Base-by-base conservation (phyloP, 2,329 filamentous ascomycete genomes). In the Truncatella angustata region DNA sequence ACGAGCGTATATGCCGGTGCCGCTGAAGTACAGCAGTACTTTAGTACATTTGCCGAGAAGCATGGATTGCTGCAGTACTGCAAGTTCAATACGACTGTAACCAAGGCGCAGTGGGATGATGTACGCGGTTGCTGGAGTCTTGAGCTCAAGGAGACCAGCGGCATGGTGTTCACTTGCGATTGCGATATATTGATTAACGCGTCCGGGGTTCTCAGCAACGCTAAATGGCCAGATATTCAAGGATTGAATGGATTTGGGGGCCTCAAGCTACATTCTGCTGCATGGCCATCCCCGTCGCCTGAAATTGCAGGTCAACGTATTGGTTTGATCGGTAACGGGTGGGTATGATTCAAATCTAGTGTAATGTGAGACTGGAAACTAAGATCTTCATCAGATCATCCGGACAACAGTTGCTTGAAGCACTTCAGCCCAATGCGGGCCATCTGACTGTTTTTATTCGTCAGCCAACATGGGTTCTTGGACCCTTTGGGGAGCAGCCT, bases 371-470 rank as follows among this genome's bases (percentile, higher is more conserved):
- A 18, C 12, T 20, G 6, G 14, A 18, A 3, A 37, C 39, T 24
- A 52, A 21, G 54, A 60, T 63, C 21, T 2, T 7, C 28, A 9
- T 14, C 14, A 32, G 28, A 32, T 32, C 70, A 35, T 74, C 75
- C 7, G 73, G 72, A 10, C 75, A 76, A 20, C 76, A 79, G 56
- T 66, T 79, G 3, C 69, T 78, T 4, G 75, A 75, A 3, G 67
- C 68, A 1, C 75, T 77, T 40, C 74, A 76, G 51, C 68, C 74
- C 1, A 60, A 68, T 28, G 73, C 72, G 43, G 62, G 69, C 6
- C 71, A 75, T 35, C 67, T 77, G 5, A 75, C 70, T 2, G 77
- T 74, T 10, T 80, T 79, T 54, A 75, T 81, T 46, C 71, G 77
- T 6, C 72, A 76, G 12, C 73, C 74, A 1, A 74, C 75, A 0